Evolutionary conservation across 768 basidiomycete species (phyloP), one percentile per base, ranked within the genome.

Genomic region (Lactarius trivialis): DNA sequence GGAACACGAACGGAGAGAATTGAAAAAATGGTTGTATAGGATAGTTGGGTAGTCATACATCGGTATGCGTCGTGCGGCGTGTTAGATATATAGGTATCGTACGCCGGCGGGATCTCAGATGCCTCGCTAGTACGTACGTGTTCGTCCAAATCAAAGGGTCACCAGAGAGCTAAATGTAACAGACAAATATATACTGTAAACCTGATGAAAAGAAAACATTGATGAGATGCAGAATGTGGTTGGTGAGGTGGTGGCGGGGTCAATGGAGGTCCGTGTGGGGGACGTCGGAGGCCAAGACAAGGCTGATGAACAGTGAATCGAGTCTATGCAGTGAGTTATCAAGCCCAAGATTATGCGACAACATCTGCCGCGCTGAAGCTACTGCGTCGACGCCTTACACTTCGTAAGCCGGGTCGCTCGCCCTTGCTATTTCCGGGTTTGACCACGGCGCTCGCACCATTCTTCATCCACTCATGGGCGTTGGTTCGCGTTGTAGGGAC

Each of bases 341-440:
- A 11, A 33, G 11, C 53, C 52, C 56, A n/a, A 41, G 50, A 53
- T 75, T 76, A 93, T 69, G 88, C 90, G 63, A 92, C 83, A 24
- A 93, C 86, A 71, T 93, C 91, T 4, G 88, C 91, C 60, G 86
- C 79, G 71, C 92, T 93, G 73, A 93, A 93, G 69, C 92, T 93
- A 70, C 91, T 93, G 62, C 91, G 79, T 70, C 91, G 77, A 64
- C 89, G 81, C 66, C 90, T 80, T 55, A 91, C 82, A 48, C 78
- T 86, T 56, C 91, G 80, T 64, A 91, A 75, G 1, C 85, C 84
- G 8, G 91, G 91, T 41, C 90, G 83, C 65, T 82, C 85, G 1
- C 84, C 79, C 72, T 89, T 92, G 41, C 28, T 48, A 37, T 84
- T 82, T 17, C 81, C 82, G 21, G 88, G 85, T 15, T 85, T 82